Evolutionary conservation across 805 yeast species (phyloP), one percentile per base, ranked within the genome.

Genomic region (Phaffomyces antillensis): DNA sequence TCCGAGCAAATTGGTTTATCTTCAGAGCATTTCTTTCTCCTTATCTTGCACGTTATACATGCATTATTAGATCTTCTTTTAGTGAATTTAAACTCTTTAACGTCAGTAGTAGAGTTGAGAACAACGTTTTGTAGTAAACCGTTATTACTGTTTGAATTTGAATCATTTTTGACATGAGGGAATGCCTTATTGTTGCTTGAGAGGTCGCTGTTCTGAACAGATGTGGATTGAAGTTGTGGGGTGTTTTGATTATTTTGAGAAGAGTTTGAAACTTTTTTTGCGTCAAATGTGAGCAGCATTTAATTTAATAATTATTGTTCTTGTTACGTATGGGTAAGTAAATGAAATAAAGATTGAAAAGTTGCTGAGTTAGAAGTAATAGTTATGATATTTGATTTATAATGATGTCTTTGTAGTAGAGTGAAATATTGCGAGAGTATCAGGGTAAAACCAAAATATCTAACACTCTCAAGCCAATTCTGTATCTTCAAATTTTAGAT

Each of bases 11-110:
- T 59, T 2, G 95, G 95, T 42, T 75, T 71, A 2, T 72, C 71
- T 57, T 86, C 93, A 48, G 86, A 83, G 52, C 95, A 86, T 40
- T 88, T 70, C 60, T 84, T 86, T 68, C 81, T 81, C 37, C 88
- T 63, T 33, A 76, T 67, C 54, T 81, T 82, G 61, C 89, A 82
- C 0, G 86, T 81, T 34, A 81, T 61, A 58, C 89, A 82, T 0
- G 88, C 87, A n/a, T 67, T 68, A 51, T 66, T 73, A 1, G 85
- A 74, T 50, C 76, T 59, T 52, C 61, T 67, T 37, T 63, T 53
- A 2, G 62, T 51, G 45, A 53, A 52, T 16, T 48, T 53, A 50
- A 57, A 58, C 7, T 47, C 44, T 39, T 51, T 54, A 3, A 52
- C 25, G 34, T 54, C 59, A 20, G 60, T 52, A 3, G 49, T 50